Percentiles rank a stretch among this genome's conserved stretches.
Evolutionary conservation across 805 yeast species (phyloP).

Genomic region (Candida ficus): DNA sequence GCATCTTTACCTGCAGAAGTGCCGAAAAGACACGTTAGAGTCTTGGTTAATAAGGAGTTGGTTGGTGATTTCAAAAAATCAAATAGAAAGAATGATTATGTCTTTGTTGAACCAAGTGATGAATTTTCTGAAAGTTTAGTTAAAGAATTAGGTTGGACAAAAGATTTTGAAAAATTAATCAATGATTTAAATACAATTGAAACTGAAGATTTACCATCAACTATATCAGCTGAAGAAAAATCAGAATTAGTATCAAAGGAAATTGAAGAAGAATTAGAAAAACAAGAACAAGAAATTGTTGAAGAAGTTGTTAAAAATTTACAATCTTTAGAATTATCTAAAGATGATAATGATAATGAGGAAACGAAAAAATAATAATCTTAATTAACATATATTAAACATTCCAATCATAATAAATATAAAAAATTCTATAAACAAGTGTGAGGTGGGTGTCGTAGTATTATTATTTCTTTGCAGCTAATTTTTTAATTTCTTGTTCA

Average conservation of each 20-base stretch:
- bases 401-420: not conserved
- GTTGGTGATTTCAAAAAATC: conserved; percentile 67
- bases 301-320: conserved; percentile 3
- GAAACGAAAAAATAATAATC: not conserved
- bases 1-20: conserved; percentile 76
- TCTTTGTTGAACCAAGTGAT: conserved; percentile 63
- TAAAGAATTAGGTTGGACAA: conserved; percentile 57
- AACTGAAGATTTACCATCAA: conserved; percentile 19
- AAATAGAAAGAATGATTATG: conserved; percentile 54
- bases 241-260: conserved; percentile 25
- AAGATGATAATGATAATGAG: not conserved
- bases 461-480: conserved; percentile 25
- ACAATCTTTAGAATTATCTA: conserved; percentile 1
- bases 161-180: conserved; percentile 43
- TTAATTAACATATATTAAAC: too few species aligned
- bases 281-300: conserved; percentile 2
- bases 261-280: conserved; percentile 21
- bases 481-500: conserved; percentile 38
- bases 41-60: conserved; percentile 64
- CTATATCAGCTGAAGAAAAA: conserved; percentile 16
- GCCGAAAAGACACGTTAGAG: conserved; percentile 42
- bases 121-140: conserved; percentile 51
- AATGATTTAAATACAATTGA: conserved; percentile 22
- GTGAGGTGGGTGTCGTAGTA: too few species aligned
- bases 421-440: too few species aligned